Evolutionary conservation across 208 protist species (phyloP), one percentile per base, ranked within the genome.

Genomic region (Trypanosoma vivax): DNA sequence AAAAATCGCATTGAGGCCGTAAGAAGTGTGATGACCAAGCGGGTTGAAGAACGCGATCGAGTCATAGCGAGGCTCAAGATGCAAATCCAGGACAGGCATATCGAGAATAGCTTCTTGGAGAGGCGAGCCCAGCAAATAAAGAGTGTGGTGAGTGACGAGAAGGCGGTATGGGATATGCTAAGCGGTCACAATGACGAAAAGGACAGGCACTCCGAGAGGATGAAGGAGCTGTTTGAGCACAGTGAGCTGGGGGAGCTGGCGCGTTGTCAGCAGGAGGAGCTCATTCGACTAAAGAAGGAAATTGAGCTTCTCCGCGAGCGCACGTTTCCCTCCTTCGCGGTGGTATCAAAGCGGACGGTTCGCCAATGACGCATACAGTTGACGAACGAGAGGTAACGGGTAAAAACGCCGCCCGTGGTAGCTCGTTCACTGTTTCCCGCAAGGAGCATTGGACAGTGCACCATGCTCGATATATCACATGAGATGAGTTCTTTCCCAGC

Each of bases 321-420:
- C 19, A 94, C 87, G 28, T 96, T 94, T 55, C 90, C 90, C 5
- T 92, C 83, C 11, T 96, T 96, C 68, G 85, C 90, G 18, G 82
- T 93, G 29, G 90, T 96, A 5, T 90, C 83, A 2, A 92, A 90
- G 60, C 78, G 72, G 11, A 83, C 74, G 1, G 56, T 80, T 13
- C 30, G 50, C 6, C 55, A 65, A 76, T 27, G n/a, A n/a, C n/a
- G n/a, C n/a, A n/a, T n/a, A n/a, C n/a, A n/a, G n/a, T n/a, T n/a
- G 59, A 58, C 39, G 7, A 28, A 11, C 7, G 28, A 62, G 25
- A 55, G 48, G 40, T 50, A 60, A 42, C 49, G n/a, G 29, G 42
- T n/a, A 23, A 13, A 58, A 57, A 10, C 0, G 13, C 2, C 5
- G 7, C 27, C 3, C n/a, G n/a, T n/a, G n/a, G n/a, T n/a, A n/a